Conservation (phyloP, 805 yeast genomes). For the Schwanniomyces vanrijiae region DNA sequence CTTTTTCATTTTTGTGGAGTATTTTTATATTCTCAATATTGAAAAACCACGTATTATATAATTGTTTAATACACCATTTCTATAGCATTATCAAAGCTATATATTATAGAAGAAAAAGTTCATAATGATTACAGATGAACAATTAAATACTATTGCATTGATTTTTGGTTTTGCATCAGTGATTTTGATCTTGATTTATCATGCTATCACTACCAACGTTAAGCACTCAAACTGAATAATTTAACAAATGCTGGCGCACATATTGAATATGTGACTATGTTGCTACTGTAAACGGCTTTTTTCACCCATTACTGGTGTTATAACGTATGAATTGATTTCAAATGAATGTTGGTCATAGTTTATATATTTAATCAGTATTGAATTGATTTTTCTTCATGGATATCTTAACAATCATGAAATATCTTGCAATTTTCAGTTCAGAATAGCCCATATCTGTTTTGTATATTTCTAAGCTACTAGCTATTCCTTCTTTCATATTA, state of each 20-base stretch:
- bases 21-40: conserved; percentile 7
- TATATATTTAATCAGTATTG: neutral
- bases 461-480: neutral
- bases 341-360: neutral
- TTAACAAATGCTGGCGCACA: neutral
- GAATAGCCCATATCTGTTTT: neutral
- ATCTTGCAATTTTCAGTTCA: neutral
- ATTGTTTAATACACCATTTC: neutral
- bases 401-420: neutral
- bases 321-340: neutral
- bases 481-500: neutral
- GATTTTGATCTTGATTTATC: conserved; percentile 70
- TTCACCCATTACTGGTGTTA: neutral
- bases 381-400: neutral
- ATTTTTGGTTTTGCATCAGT: conserved; percentile 72
- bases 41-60: conserved; percentile 1
- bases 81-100: neutral
- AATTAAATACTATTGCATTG: conserved; percentile 71
- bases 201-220: conserved; percentile 56
- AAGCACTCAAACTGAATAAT: conserved; percentile 11
- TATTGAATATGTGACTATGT: neutral
- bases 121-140: conserved; percentile 81
- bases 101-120: neutral
- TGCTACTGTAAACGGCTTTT: neutral
- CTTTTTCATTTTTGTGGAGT: conserved; percentile 3